Percentiles rank a stretch among this genome's conserved stretches.
phyloP scores from a whole-genome alignment of 768 basidiomycete genomes.

The Boletus speciosus region DNA sequence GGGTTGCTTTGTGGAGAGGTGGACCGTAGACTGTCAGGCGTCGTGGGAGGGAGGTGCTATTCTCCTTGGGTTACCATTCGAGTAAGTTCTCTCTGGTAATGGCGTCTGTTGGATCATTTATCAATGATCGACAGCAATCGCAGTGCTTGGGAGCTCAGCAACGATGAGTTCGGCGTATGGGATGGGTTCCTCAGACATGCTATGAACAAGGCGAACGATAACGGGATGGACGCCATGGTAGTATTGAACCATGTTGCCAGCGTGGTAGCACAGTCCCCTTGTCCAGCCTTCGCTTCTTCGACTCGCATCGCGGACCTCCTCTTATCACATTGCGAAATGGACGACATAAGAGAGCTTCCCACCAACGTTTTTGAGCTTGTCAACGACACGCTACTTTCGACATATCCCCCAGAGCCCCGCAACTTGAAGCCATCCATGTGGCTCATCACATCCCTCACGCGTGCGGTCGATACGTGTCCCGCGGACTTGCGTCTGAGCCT shows the following conservation, averaged over 20 bases:
- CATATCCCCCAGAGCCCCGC: slow-evolving; percentile 63
- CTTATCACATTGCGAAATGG: slow-evolving; percentile 49
- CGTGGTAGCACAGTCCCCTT: slow-evolving; percentile 40
- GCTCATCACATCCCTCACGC: slow-evolving; percentile 56
- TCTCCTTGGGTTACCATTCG: slow-evolving; percentile 59
- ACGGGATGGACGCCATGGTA: slow-evolving; percentile 48
- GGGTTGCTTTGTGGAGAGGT: slow-evolving; percentile 52
- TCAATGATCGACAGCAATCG: slow-evolving; percentile 30
- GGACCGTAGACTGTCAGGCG: slow-evolving; percentile 44
- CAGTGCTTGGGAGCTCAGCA: slow-evolving; percentile 49
- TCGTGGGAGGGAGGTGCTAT: slow-evolving; percentile 54
- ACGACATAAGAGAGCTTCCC: slow-evolving; percentile 53
- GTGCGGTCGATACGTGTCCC: slow-evolving; percentile 55
- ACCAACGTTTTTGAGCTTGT: slow-evolving; percentile 53
- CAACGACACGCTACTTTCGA: slow-evolving; percentile 53
- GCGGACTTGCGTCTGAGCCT: slow-evolving; percentile 41
- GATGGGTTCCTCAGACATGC: slow-evolving; percentile 51
- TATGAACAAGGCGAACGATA: slow-evolving; percentile 56
- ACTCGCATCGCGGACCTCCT: slow-evolving; percentile 61
- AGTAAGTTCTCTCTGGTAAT: slow-evolving; percentile 38
- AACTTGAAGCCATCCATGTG: slow-evolving; percentile 56
- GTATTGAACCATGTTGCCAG: slow-evolving; percentile 58
- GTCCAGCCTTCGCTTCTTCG: slow-evolving; percentile 39
- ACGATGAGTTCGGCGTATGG: slow-evolving; percentile 59
- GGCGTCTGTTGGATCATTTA: slow-evolving; percentile 2